phyloP scores from a whole-genome alignment of 2,329 filamentous ascomycete genomes.

The Calonectria leucothoes region DNA sequence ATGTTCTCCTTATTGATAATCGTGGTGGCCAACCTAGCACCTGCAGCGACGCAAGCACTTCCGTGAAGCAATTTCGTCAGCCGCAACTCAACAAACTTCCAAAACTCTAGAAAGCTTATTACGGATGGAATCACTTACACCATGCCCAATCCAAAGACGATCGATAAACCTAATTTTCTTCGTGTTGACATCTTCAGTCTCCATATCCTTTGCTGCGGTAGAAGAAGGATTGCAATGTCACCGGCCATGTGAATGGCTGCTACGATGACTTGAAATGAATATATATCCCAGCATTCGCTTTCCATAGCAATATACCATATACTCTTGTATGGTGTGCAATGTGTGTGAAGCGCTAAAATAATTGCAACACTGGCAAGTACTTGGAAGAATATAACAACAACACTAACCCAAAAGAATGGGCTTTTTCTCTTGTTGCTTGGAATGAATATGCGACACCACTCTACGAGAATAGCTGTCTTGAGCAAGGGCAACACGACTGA shows the following conservation, averaged over 20 bases:
- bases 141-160: background rate
- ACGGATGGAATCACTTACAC: background rate
- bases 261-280: background rate
- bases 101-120: too few species aligned
- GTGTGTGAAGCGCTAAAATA: background rate
- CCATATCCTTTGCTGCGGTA: background rate
- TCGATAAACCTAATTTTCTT: background rate
- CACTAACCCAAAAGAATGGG: background rate
- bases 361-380: background rate
- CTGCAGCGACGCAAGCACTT: background rate
- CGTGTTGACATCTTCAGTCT: background rate
- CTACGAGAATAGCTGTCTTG: background rate
- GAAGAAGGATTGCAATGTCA: background rate
- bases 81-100: background rate
- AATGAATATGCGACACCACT: background rate
- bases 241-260: background rate
- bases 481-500: background rate
- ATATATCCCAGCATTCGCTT: background rate
- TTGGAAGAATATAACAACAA: background rate
- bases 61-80: background rate
- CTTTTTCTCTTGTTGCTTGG: background rate
- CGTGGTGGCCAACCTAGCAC: background rate
- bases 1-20: background rate
- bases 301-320: background rate
- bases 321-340: background rate